Base-by-base conservation (phyloP, 2,329 filamentous ascomycete species). In the Aspergillus brunneoviolaceus region DNA sequence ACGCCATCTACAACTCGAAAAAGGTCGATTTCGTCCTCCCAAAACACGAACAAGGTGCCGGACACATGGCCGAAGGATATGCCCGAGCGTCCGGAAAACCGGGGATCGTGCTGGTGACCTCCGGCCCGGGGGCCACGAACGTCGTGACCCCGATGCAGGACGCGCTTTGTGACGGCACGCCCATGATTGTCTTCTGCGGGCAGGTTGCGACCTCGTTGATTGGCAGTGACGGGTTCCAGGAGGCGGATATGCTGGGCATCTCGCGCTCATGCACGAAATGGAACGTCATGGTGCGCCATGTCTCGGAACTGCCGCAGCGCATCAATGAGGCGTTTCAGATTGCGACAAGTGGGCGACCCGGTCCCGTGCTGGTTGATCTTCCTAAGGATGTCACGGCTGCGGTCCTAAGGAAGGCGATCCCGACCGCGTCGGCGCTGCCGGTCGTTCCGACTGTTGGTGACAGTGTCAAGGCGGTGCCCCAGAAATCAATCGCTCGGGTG, bases 41-140 rank as follows among this genome's bases (percentile, higher is more conserved):
- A 31, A 88, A 91, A 78, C 95, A 99, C 80, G 95, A 98, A 81
- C 95, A 99, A 80, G 95, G 95, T 67, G 95, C 95, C 60, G 95
- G 95, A 65, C 95, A 99, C 80, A 99, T 98, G 95, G 95, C 95
- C 16, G 89, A 98, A 79, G 95, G 95, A 56, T 98, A 98, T 76
- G 95, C 95, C 58, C 89, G 95, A 70, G 94, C 92, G 60, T 94
- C 90, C 56, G 95, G 95, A 69, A 93, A 92, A 80, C 92, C 93
- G 60, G 95, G 95, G 74, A 95, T 98, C 59, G 95, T 99, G 59
- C 84, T 99, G 62, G 95, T 99, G 65, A 99, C 95, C 42, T 98
- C 95, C 12, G 95, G 95, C 39, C 95, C 95, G 16, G 95, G 95
- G 65, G 95, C 94, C 49, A 99, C 95, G 66, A 99, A 99, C 74